These are phyloP conservation scores for Cyclocybe aegerita DNA, from an alignment of 768 basidiomycete species.

Conservation along the genomic window DNA sequence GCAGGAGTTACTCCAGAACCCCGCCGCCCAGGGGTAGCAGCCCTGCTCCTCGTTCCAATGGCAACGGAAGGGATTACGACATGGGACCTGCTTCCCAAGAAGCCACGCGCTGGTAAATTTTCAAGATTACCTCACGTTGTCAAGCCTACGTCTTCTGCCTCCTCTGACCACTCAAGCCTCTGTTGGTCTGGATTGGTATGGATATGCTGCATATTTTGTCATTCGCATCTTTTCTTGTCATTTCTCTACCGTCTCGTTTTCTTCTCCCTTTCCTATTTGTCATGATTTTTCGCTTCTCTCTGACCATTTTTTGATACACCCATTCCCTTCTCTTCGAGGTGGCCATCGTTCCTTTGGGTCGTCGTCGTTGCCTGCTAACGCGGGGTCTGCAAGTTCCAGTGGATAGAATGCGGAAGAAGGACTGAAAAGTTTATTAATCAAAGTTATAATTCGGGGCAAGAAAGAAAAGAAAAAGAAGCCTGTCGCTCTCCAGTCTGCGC, in stretches of 20 bases:
- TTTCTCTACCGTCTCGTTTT: slow-evolving; percentile 4
- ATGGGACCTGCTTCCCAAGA: slow-evolving; percentile 14
- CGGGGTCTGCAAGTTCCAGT: slow-evolving; percentile 18
- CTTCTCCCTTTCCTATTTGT: slow-evolving; percentile 8
- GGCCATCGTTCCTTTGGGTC: slow-evolving; percentile 9
- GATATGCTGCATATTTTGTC: slow-evolving; percentile 31
- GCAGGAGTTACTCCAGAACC: slow-evolving; percentile 77
- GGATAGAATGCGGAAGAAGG: slow-evolving; percentile 18
- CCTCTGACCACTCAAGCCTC: slow-evolving; percentile 16
- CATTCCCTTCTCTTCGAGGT: slow-evolving; percentile 12
- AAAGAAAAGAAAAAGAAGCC: slow-evolving; percentile 17
- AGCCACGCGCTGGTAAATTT: slow-evolving; percentile 3
- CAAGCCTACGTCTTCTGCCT: slow-evolving; percentile 36
- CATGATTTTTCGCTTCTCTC: slow-evolving; percentile 16
- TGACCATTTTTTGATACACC: slow-evolving; percentile 20
- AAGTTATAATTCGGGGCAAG: slow-evolving; percentile 26
- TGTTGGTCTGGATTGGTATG: slow-evolving; percentile 37
- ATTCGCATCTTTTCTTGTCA: slow-evolving; percentile 19
- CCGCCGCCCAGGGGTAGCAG: slow-evolving; percentile 76
- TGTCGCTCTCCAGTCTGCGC: slow-evolving; percentile 16
- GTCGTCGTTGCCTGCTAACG: slow-evolving; percentile 4
- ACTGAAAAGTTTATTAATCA: slow-evolving; percentile 26
- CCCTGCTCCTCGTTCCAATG: slow-evolving; percentile 34
- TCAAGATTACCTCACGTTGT: slow-evolving; percentile 53
- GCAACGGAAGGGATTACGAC: slow-evolving; percentile 37